Evolutionary conservation across 371 early-diverging fungal species (phyloP).

Genomic region (Rhizopus stolonifer): DNA sequence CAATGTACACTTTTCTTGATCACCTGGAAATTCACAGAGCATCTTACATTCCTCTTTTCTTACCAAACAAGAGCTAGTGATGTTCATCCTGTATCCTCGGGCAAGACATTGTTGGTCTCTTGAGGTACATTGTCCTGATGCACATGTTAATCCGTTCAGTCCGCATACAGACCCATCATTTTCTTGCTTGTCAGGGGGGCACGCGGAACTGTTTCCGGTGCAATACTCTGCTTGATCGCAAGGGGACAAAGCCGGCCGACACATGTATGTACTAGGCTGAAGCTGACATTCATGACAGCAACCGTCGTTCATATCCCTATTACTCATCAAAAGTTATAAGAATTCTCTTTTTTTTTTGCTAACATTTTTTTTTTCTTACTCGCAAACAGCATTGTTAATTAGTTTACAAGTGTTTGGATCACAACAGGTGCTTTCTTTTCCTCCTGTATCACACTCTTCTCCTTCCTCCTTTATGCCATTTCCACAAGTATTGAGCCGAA

Average conservation of each 20-base stretch:
- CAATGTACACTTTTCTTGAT: constrained; percentile 56
- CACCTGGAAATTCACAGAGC: constrained; percentile 62
- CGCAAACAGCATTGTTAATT: constrained; percentile 74
- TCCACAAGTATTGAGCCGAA: constrained; percentile 74
- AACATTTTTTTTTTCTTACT: constrained; percentile 28
- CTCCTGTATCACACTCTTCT: constrained; percentile 95
- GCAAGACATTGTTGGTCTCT: constrained; percentile 80
- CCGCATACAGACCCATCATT: constrained; percentile 73
- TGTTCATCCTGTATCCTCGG: constrained; percentile 45
- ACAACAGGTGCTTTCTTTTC: constrained; percentile 79
- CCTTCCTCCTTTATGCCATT: constrained; percentile 89
- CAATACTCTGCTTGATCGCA: constrained; percentile 88
- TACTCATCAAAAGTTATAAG: background rate
- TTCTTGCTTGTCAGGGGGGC: constrained; percentile 73
- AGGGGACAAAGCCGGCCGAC: constrained; percentile 71
- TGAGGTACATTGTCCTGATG: constrained; percentile 89
- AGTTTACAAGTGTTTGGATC: constrained; percentile 79
- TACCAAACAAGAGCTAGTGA: constrained; percentile 46
- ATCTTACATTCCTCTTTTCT: constrained; percentile 63
- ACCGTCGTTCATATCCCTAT: constrained; percentile 74
- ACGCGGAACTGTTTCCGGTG: constrained; percentile 68
- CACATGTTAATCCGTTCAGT: constrained; percentile 59
- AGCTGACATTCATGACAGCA: constrained; percentile 84
- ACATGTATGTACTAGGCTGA: constrained; percentile 60
- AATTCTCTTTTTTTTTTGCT: background rate